Percentiles rank a stretch among this genome's conserved stretches.
Conservation (phyloP, 106 monocot genomes). For the Cymbidium sinense region DNA sequence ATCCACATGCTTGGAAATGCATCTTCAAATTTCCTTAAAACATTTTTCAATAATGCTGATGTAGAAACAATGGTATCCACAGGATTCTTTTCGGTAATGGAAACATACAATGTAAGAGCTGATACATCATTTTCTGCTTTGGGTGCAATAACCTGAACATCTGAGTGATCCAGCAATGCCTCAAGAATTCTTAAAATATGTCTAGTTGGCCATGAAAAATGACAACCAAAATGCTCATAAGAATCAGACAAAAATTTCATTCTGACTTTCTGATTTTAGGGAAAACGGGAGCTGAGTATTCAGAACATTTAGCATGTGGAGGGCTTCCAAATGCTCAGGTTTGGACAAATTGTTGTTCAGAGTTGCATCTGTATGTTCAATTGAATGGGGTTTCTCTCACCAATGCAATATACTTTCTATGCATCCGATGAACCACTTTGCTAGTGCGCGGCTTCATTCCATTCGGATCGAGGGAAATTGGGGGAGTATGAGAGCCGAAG, state of each 20-base stretch:
- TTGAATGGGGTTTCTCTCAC: constrained; percentile 9
- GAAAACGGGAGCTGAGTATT: constrained; percentile 33
- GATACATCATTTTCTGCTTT: constrained; percentile 41
- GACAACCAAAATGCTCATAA: constrained; percentile 37
- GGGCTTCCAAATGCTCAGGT: constrained; percentile 33
- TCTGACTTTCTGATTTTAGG: constrained; percentile 41
- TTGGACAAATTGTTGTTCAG: constrained; percentile 16
- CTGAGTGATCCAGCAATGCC: constrained; percentile 34
- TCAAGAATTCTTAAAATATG: constrained; percentile 53
- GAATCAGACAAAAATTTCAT: constrained; percentile 35
- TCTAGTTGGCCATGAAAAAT: constrained; percentile 39
- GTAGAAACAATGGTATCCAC: constrained; percentile 53
- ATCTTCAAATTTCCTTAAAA: constrained; percentile 41
- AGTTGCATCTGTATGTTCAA: constrained; percentile 11
- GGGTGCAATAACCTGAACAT: constrained; percentile 29
- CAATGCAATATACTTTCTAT: constrained; percentile 28
- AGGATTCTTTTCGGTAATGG: constrained; percentile 45
- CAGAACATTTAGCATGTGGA: constrained; percentile 58
- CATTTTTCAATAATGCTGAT: constrained; percentile 38
- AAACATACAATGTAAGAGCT: constrained; percentile 44
- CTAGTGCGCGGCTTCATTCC: too few species aligned
- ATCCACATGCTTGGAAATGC: constrained; percentile 40
- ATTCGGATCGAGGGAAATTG: too few species aligned
- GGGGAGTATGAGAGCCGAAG: too few species aligned
- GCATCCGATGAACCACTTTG: constrained; percentile 35